Evolutionary conservation across 2,329 filamentous ascomycete genomes (phyloP).

Genomic region (Stagonosporopsis vannaccii): DNA sequence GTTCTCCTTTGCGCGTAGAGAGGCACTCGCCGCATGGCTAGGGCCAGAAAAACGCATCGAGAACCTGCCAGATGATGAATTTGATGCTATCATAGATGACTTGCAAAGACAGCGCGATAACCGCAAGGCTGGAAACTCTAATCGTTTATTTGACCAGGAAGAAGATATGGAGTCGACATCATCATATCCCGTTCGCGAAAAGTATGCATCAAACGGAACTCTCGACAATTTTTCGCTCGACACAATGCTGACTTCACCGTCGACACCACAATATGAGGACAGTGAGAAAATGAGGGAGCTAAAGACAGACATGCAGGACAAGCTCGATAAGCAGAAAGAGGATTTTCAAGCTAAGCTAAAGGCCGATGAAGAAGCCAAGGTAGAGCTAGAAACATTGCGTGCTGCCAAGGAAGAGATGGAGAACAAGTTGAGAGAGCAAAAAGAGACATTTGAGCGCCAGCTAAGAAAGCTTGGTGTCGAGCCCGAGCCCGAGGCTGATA

Average conservation of each 20-base stretch:
- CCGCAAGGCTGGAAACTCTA: slow-evolving; percentile 70
- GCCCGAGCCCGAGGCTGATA: slow-evolving; percentile 54
- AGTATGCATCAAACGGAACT: slow-evolving; percentile 93
- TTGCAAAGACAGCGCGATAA: slow-evolving; percentile 88
- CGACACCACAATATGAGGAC: slow-evolving; percentile 82
- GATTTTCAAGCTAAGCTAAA: slow-evolving; percentile 82
- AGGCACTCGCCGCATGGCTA: slow-evolving; percentile 90
- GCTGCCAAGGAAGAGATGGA: slow-evolving; percentile 89
- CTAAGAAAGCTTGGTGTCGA: slow-evolving; percentile 70
- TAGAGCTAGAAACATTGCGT: slow-evolving; percentile 81
- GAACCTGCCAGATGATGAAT: slow-evolving; percentile 88
- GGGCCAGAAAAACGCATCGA: slow-evolving; percentile 92
- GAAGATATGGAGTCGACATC: slow-evolving; percentile 90
- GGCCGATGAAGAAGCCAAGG: slow-evolving; percentile 73
- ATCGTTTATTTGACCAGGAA: slow-evolving; percentile 64
- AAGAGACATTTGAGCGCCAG: slow-evolving; percentile 83
- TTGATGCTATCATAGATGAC: slow-evolving; percentile 92
- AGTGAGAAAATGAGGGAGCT: slow-evolving; percentile 78
- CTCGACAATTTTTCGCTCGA: slow-evolving; percentile 96
- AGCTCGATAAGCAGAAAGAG: slow-evolving; percentile 83
- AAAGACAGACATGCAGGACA: slow-evolving; percentile 81
- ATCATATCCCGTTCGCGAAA: slow-evolving; percentile 88
- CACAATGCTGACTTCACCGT: slow-evolving; percentile 91
- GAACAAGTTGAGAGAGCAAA: slow-evolving; percentile 81
- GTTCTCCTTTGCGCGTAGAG: slow-evolving; percentile 91